These are phyloP conservation scores for Populus tremula DNA, from an alignment of 345 rosid genomes.

Conservation along the genomic window DNA sequence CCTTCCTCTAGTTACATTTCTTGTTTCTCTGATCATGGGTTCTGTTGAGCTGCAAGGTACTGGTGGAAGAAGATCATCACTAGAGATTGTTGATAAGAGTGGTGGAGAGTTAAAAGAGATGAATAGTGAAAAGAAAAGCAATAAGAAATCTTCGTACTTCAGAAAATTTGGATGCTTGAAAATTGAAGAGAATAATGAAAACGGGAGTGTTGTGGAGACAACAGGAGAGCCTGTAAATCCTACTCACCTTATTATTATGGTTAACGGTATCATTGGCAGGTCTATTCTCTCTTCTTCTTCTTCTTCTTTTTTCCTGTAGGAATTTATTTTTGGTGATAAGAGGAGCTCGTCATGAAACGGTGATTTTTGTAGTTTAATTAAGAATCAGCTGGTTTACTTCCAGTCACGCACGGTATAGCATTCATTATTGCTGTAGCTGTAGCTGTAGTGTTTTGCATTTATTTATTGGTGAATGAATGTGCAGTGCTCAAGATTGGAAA, in stretches of 20 bases:
- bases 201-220: constrained; percentile 48
- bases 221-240: constrained; percentile 44
- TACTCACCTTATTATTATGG: constrained; percentile 72
- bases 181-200: constrained; percentile 33
- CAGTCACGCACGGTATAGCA: neutral
- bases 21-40: neutral
- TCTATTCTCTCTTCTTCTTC: constrained; percentile 8
- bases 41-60: neutral
- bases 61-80: neutral
- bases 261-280: constrained; percentile 90
- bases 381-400: too few species aligned
- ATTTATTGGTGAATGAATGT: neutral
- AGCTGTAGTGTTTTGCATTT: neutral
- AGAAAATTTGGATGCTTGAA: constrained; percentile 55
- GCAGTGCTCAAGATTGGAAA: constrained; percentile 72
- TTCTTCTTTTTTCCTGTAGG: neutral
- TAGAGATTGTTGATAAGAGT: neutral
- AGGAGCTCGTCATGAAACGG: neutral
- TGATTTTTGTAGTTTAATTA: too few species aligned
- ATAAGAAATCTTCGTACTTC: constrained; percentile 22
- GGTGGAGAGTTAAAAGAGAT: neutral
- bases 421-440: neutral
- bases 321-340: neutral
- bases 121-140: constrained; percentile 10
- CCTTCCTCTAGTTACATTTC: neutral